These are phyloP conservation scores for Fusarium sp. DNA, from an alignment of 2,329 filamentous ascomycete species.

Conservation along the genomic window DNA sequence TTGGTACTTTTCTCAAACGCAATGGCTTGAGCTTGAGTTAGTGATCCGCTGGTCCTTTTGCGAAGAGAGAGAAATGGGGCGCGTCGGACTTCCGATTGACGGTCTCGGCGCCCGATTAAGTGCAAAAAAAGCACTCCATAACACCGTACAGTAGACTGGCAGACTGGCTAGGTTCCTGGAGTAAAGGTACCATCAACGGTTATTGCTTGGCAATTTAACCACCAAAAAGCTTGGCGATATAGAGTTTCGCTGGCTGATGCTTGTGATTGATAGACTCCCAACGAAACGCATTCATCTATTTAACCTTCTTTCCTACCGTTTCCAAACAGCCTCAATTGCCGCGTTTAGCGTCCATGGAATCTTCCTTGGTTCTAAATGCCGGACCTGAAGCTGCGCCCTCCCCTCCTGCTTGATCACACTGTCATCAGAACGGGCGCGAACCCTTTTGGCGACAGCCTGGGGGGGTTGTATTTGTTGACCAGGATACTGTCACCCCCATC, in stretches of 20 bases:
- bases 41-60: neutral
- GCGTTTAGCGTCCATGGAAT: neutral
- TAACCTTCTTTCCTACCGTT: neutral
- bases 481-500: neutral
- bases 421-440: neutral
- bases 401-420: too few relatives aligned
- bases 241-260: slow-evolving; percentile 1
- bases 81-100: slow-evolving; percentile 22
- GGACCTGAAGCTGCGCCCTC: neutral
- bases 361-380: neutral
- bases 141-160: too few relatives aligned
- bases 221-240: slow-evolving; percentile 21
- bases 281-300: neutral
- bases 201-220: slow-evolving; percentile 9
- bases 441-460: neutral
- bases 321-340: neutral
- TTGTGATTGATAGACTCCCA: neutral
- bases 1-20: neutral
- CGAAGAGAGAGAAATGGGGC: neutral
- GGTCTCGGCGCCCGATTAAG: slow-evolving; percentile 4
- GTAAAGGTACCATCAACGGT: neutral
- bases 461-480: neutral
- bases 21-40: neutral
- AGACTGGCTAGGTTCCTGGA: neutral
- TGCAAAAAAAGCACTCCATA: too few relatives aligned